Conservation (phyloP, 495 filamentous ascomycete genomes). For the Chaetomium fimeti region DNA sequence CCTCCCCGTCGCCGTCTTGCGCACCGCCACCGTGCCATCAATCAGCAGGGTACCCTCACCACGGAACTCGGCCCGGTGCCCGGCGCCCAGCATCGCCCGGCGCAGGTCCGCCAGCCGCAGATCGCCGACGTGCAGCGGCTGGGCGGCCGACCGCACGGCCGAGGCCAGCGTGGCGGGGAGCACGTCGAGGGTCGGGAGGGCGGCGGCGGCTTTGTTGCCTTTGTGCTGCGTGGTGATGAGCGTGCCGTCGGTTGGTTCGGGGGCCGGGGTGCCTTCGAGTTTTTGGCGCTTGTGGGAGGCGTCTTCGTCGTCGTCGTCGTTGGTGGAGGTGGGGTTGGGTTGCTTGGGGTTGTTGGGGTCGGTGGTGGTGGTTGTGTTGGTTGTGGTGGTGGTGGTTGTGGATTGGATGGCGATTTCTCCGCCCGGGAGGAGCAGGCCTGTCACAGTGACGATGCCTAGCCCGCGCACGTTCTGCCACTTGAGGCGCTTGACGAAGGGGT, state of each 20-base stretch:
- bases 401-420: slow-evolving; percentile 54
- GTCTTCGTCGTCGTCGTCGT: slow-evolving; percentile 29
- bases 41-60: slow-evolving; percentile 91
- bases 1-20: slow-evolving; percentile 79
- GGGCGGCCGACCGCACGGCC: slow-evolving; percentile 71
- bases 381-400: slow-evolving; percentile 32
- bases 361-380: too few relatives aligned
- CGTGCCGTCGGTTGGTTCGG: slow-evolving; percentile 5
- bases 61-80: slow-evolving; percentile 87
- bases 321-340: slow-evolving; percentile 31
- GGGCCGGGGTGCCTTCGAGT: slow-evolving; percentile 19
- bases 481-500: slow-evolving; percentile 73
- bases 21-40: slow-evolving; percentile 80
- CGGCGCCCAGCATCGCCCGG: slow-evolving; percentile 73
- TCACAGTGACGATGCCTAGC: slow-evolving; percentile 83
- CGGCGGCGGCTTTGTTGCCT: neutral
- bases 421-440: slow-evolving; percentile 58
- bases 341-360: neutral
- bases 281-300: slow-evolving; percentile 35
- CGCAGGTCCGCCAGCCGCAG: slow-evolving; percentile 84
- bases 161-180: slow-evolving; percentile 74
- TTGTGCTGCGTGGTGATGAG: slow-evolving; percentile 5
- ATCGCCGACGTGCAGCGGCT: slow-evolving; percentile 93
- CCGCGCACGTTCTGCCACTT: slow-evolving; percentile 94
- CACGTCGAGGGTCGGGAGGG: slow-evolving; percentile 69